phyloP scores from a whole-genome alignment of 176 grass and related monocot genomes.

The Triticum monococcum region DNA sequence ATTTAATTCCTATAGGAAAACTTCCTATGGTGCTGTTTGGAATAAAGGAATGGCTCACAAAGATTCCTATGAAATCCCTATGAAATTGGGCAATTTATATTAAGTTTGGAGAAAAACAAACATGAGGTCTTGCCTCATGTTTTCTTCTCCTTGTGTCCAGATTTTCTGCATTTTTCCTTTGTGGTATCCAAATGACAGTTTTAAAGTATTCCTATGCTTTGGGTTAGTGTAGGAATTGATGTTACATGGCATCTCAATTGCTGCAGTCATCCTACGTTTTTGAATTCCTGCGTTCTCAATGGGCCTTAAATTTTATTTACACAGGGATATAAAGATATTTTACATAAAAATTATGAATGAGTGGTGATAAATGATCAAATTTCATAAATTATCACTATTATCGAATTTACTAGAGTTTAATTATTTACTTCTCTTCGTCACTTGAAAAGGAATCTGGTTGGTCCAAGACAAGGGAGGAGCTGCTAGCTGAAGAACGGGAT shows the following conservation, averaged over 20 bases:
- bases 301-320: neutral
- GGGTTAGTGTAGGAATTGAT: neutral
- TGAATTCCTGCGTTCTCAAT: neutral
- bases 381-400: neutral
- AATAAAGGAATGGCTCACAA: neutral
- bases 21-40: neutral
- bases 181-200: neutral
- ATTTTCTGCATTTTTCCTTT: neutral
- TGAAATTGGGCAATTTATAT: neutral
- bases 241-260: neutral
- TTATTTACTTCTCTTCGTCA: neutral
- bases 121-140: neutral
- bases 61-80: neutral
- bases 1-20: neutral
- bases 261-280: neutral
- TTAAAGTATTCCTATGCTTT: neutral
- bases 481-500: slow-evolving; percentile 98
- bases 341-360: slow-evolving; percentile 1
- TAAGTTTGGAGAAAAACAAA: neutral
- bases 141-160: neutral
- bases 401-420: neutral
- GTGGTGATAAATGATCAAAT: neutral
- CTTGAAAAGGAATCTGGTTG: slow-evolving; percentile 57
- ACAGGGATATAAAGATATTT: neutral
- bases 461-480: slow-evolving; percentile 82